Conservation (phyloP, 306 rosid species). For the Citrullus amarus region DNA sequence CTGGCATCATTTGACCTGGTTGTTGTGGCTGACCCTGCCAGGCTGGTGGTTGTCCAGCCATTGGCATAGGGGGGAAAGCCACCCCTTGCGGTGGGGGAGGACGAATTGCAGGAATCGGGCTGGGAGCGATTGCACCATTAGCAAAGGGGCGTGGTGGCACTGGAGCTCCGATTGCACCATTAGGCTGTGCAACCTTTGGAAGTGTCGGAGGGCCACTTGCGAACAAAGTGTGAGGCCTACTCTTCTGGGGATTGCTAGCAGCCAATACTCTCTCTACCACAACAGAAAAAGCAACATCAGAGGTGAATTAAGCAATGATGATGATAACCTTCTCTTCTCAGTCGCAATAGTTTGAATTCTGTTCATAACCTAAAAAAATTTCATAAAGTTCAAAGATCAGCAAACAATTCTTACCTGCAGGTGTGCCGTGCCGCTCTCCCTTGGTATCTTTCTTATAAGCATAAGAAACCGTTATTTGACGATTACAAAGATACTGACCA, state of each 20-base stretch:
- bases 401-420: conserved; percentile 56
- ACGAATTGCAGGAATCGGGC: conserved; percentile 43
- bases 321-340: neutral
- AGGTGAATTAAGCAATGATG: neutral
- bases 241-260: conserved; percentile 88
- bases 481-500: conserved; percentile 96
- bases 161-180: conserved; percentile 35
- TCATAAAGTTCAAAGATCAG: neutral
- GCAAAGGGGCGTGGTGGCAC: conserved; percentile 78
- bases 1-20: conserved; percentile 47
- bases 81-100: conserved; percentile 77
- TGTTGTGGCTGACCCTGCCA: conserved; percentile 83
- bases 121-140: conserved; percentile 53
- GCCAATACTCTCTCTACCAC: conserved; percentile 92
- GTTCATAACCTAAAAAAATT: neutral
- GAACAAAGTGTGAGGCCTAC: conserved; percentile 90
- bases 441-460: conserved; percentile 98
- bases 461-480: conserved; percentile 94
- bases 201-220: conserved; percentile 95
- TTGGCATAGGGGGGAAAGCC: conserved; percentile 56
- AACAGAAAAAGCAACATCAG: neutral
- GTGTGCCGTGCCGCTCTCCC: conserved; percentile 98
- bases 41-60: conserved; percentile 42
- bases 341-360: neutral
- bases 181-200: conserved; percentile 49